These are phyloP conservation scores for Rhizopus sp. DNA, from an alignment of 371 early-diverging fungal genomes.

Conservation along the genomic window DNA sequence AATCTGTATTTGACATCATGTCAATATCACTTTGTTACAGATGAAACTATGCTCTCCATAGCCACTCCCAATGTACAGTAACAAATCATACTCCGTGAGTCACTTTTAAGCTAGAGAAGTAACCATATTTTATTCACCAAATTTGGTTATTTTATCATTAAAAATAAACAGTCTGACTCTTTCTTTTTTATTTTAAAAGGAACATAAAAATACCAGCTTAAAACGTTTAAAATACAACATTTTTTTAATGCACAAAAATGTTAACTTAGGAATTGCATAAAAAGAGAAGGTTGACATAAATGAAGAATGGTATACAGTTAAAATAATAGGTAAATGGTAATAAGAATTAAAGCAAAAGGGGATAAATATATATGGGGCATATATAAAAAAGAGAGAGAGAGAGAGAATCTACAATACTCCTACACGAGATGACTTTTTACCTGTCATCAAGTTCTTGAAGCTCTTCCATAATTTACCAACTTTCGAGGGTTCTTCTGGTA, in stretches of 20 bases:
- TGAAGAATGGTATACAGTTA: background rate
- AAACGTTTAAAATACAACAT: background rate
- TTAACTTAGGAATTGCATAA: background rate
- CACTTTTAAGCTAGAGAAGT: too few relatives aligned
- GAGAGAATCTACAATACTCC: slow-evolving; percentile 33
- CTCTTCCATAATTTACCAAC: slow-evolving; percentile 48
- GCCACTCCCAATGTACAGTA: too few relatives aligned
- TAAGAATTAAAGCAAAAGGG: background rate
- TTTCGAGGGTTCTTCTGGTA: slow-evolving; percentile 9
- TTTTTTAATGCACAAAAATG: background rate
- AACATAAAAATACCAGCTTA: background rate
- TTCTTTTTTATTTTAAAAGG: background rate
- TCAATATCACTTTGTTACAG: too few relatives aligned
- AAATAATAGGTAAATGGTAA: background rate
- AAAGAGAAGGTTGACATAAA: background rate
- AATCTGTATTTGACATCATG: too few relatives aligned
- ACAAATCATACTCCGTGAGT: too few relatives aligned
- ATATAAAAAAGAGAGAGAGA: too few relatives aligned
- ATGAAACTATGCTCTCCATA: too few relatives aligned
- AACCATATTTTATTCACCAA: too few relatives aligned
- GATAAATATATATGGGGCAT: background rate
- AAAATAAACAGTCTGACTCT: too few relatives aligned
- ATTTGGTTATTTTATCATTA: too few relatives aligned
- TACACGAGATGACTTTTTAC: slow-evolving; percentile 47
- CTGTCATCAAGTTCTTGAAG: slow-evolving; percentile 42